Evolutionary conservation across 148 eudicot species (phyloP), one percentile per base, ranked within the genome.

Genomic region (Amaranthus cruentus): DNA sequence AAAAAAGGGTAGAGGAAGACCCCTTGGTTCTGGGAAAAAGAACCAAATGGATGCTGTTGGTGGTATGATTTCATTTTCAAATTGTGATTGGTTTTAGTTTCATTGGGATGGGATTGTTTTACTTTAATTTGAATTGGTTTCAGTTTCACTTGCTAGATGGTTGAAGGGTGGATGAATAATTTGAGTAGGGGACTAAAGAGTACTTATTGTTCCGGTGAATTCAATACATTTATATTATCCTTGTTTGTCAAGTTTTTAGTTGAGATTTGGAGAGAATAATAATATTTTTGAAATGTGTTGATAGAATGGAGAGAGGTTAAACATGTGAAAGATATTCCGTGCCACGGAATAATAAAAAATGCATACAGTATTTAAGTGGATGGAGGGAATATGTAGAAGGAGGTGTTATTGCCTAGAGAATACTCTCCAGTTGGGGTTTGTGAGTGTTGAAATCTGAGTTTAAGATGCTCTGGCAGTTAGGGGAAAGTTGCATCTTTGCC

Each of bases 1-100:
- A 5, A 85, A 77, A 78, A 87, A 78, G 77, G 18, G 70, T 0
- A 83, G 88, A 66, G 88, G 90, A 4, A 75, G 90, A 13, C 90
- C 88, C 1, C 86, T 76, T 63, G 90, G 90, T 56, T 69, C 88
- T 2, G 72, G 75, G 10, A 80, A 76, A 66, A 83, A 73, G 75
- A 75, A 73, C 44, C 76, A 81, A 48, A 48, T 51, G 55, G 64
- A 73, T 46, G 51, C 53, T 47, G 1, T 65, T 47, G 69, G 69
- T 65, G 69, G 69, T 65, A 65, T 5, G 47, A 44, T 9, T 5
- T 11, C 47, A 28, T 28, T 28, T 28, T 28, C 38, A 28, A 28
- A 28, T 64, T 13, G 6, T 64, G 46, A 15, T 64, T 43, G 47
- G 47, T 53, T 71, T 28, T 54, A 9, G 47, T 71, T 28, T 46